Conservation (phyloP, 1,284 basidiomycete genomes). For the Puccinia brachypodii region DNA sequence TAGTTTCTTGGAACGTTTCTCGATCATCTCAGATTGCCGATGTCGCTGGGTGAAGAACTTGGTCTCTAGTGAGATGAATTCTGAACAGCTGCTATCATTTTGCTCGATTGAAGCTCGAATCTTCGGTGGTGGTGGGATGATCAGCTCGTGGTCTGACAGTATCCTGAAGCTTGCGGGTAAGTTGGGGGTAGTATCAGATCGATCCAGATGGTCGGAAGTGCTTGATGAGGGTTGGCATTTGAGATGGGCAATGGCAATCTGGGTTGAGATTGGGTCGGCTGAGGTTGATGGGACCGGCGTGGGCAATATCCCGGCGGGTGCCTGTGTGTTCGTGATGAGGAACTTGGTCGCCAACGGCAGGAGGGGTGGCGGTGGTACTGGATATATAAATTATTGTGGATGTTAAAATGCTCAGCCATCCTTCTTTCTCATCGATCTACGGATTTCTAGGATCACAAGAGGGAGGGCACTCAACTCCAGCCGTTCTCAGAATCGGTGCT, state of each 20-base stretch:
- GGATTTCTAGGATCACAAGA: neutral
- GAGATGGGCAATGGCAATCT: conserved; percentile 39
- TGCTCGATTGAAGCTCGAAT: neutral
- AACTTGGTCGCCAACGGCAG: conserved; percentile 34
- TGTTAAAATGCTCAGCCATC: neutral
- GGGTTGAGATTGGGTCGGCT: conserved; percentile 1
- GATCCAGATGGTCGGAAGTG: neutral
- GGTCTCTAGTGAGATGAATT: conserved; percentile 11
- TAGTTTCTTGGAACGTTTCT: conserved; percentile 53
- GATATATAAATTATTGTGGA: neutral
- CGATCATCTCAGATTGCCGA: conserved; percentile 54
- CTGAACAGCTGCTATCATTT: neutral
- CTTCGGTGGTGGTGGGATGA: neutral
- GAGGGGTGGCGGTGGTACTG: conserved; percentile 44
- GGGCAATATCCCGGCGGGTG: neutral
- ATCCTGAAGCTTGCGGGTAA: conserved; percentile 17
- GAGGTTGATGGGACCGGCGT: neutral
- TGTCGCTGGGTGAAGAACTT: conserved; percentile 52
- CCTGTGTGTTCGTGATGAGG: conserved; percentile 24
- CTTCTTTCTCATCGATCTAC: neutral
- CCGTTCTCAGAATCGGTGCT: conserved; percentile 47
- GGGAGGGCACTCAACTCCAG: conserved; percentile 35
- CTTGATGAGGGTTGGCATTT: conserved; percentile 27
- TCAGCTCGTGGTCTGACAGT: conserved; percentile 28
- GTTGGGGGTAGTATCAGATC: neutral